phyloP scores from a whole-genome alignment of 2,329 filamentous ascomycete species.

The Claviceps digitariae region DNA sequence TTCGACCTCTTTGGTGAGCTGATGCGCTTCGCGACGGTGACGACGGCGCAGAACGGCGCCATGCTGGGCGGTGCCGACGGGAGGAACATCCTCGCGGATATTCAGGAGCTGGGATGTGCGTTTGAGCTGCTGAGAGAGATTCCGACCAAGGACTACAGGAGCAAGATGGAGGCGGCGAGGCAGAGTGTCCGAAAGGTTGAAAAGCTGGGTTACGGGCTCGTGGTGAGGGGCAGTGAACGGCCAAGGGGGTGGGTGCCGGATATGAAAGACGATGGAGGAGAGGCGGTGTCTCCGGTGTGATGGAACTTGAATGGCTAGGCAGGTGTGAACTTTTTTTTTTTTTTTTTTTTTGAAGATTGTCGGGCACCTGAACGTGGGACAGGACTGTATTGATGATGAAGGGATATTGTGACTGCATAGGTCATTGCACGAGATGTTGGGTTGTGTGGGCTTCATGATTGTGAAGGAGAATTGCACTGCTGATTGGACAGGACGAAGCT shows the following conservation, averaged over 20 bases:
- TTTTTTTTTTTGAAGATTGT: too few relatives aligned
- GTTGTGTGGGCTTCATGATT: background rate
- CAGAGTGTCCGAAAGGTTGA: conserved; percentile 91
- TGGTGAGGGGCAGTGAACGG: conserved; percentile 74
- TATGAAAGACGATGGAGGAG: conserved; percentile 28
- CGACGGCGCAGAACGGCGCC: conserved; percentile 60
- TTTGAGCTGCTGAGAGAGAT: conserved; percentile 61
- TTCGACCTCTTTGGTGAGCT: conserved; percentile 93
- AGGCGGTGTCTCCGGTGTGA: conserved; percentile 15
- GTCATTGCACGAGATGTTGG: background rate
- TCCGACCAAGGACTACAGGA: conserved; percentile 44
- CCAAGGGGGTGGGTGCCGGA: conserved; percentile 90
- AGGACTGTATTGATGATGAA: too few relatives aligned
- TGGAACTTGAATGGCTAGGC: background rate
- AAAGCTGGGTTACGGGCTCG: conserved; percentile 73
- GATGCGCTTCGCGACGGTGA: conserved; percentile 91
- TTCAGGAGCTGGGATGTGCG: conserved; percentile 61
- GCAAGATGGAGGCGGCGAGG: conserved; percentile 79
- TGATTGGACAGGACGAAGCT: too few relatives aligned
- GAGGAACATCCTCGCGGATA: conserved; percentile 61
- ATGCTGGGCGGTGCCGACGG: conserved; percentile 24
- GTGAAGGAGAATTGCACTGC: background rate
- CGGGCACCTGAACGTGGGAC: too few relatives aligned
- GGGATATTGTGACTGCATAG: too few relatives aligned
- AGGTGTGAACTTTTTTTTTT: too few relatives aligned